Base-by-base conservation (phyloP, 1,139 yeast species). In the Taphrina pruni region DNA sequence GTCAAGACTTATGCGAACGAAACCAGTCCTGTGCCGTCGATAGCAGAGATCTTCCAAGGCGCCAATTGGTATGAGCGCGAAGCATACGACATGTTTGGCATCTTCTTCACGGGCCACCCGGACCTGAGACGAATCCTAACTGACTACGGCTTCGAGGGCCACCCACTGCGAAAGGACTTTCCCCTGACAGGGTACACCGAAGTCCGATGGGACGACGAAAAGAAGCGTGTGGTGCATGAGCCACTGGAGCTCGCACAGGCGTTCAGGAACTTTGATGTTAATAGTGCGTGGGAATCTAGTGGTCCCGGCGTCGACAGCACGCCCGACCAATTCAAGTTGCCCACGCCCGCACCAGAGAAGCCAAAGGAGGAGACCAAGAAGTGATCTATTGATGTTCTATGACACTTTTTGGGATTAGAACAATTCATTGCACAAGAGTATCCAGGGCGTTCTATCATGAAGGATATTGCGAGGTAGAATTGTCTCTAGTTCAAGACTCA, bases 81-180 rank as follows among this genome's bases (percentile, higher is more conserved):
- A 21, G 71, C 71, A 6, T 70, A 70, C 60, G 71, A 70, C 65
- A 70, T 70, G 71, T 70, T 46, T 51, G 71, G 71, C 0, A 85
- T 90, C 72, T 90, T 90, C 80, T 90, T 90, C 76, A 94, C 88
- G 78, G 90, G 88, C 72, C 97, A 90, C 79, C 96, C 96, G 11
- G 97, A 90, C 79, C 83, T 90, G 77, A 87, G 97, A 81, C 85
- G 97, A 81, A 89, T 90, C 78, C 85, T 90, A 87, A 90, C 97
- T 67, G 97, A 90, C 80, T 90, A 90, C 79, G 97, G 97, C 46
- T 90, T 90, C 76, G 96, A 89, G 79, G 97, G 97, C 69, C 95
- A 90, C 78, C 97, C 97, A 17, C 84, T 90, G 78, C 86, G 96
- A 80, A 90, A 90, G 80, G 97, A 90, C 79, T 90, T 90, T 89